Percentiles rank a stretch among this genome's conserved stretches.
phyloP scores from a whole-genome alignment of 2,329 filamentous ascomycete genomes.

The Phaeosphaeria sp. region DNA sequence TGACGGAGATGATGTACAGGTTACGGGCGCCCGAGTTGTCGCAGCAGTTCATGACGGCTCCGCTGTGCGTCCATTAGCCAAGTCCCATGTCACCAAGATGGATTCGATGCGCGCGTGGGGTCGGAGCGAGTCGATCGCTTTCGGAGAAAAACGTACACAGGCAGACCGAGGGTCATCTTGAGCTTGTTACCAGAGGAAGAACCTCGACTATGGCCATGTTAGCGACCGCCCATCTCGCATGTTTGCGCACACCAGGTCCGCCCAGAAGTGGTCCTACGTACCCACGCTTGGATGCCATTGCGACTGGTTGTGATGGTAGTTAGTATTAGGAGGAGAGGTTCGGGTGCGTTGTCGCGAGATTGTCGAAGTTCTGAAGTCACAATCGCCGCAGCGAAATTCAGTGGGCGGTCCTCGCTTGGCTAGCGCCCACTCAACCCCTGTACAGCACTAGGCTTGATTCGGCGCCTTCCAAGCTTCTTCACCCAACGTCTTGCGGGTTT shows the following conservation, averaged over 20 bases:
- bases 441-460: too few species aligned
- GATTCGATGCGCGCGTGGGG: constrained; percentile 1
- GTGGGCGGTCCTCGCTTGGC: background rate
- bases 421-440: background rate
- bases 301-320: constrained; percentile 30
- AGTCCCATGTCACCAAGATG: background rate
- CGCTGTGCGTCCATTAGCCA: constrained; percentile 63
- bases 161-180: constrained; percentile 99
- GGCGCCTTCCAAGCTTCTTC: too few species aligned
- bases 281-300: constrained; percentile 51
- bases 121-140: constrained; percentile 16
- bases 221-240: constrained; percentile 19
- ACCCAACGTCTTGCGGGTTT: too few species aligned
- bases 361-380: constrained; percentile 12
- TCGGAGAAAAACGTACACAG: constrained; percentile 77
- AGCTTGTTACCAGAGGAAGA: constrained; percentile 99
- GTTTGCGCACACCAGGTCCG: background rate
- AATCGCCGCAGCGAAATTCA: background rate
- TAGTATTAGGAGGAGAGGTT: constrained; percentile 10
- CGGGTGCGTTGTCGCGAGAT: constrained; percentile 36
- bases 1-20: constrained; percentile 99
- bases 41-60: constrained; percentile 99
- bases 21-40: constrained; percentile 99
- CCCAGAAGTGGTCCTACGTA: constrained; percentile 25
- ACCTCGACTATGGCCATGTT: constrained; percentile 64